These are phyloP conservation scores for Fusarium sp. DNA, from an alignment of 2,329 filamentous ascomycete genomes.

Conservation along the genomic window DNA sequence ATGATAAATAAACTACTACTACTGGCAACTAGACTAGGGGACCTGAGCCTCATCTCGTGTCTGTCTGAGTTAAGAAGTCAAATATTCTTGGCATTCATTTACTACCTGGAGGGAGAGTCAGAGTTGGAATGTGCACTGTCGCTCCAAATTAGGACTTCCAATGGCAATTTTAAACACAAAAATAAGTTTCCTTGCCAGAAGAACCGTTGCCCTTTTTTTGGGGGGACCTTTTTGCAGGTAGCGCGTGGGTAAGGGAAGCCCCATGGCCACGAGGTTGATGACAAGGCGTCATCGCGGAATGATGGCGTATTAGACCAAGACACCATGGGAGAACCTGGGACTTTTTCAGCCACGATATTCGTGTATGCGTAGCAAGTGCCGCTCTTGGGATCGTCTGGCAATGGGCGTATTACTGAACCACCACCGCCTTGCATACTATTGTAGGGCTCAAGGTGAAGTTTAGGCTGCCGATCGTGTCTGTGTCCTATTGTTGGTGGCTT, in stretches of 20 bases:
- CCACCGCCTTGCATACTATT: conserved; percentile 20
- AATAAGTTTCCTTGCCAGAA: conserved; percentile 8
- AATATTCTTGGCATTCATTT: conserved; percentile 20
- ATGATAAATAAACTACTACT: conserved; percentile 11
- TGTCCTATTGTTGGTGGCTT: conserved; percentile 24
- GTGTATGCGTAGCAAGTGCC: not conserved
- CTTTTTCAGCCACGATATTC: conserved; percentile 27
- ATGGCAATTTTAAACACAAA: not conserved
- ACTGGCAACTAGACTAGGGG: not conserved
- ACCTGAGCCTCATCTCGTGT: conserved; percentile 30
- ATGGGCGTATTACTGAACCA: conserved; percentile 4
- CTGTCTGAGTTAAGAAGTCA: conserved; percentile 7
- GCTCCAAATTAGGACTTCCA: not conserved
- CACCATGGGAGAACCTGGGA: conserved; percentile 6
- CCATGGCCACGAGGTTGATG: conserved; percentile 34
- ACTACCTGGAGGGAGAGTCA: not conserved
- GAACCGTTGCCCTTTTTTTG: conserved; percentile 23
- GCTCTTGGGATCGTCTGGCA: conserved; percentile 1
- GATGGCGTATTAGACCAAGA: conserved; percentile 24
- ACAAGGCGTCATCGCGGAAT: conserved; percentile 34
- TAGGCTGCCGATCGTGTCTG: not conserved
- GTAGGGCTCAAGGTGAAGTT: conserved; percentile 27
- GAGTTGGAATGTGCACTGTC: not conserved
- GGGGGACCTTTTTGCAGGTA: conserved; percentile 9
- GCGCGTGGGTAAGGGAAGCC: conserved; percentile 38